A percentile compares a stretch with the other conserved stretches of the same genome.
Evolutionary conservation across 768 basidiomycete genomes (phyloP).

Genomic region (Mycena galopus): DNA sequence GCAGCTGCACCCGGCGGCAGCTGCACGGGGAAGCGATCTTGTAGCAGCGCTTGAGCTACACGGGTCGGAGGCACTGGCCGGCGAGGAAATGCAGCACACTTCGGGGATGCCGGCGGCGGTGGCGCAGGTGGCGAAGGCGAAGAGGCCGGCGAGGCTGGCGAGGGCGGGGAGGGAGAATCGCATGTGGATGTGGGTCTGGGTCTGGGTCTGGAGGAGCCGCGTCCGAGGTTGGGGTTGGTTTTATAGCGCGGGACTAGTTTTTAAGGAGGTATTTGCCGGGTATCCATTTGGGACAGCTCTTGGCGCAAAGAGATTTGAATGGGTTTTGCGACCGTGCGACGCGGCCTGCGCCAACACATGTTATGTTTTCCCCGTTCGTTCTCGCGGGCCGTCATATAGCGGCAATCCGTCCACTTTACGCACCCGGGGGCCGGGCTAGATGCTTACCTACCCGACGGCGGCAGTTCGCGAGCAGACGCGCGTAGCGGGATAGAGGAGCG

Average conservation of each 20-base stretch:
- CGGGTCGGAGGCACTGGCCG: slow-evolving; percentile 1
- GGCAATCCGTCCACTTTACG: neutral
- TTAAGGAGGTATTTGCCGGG: neutral
- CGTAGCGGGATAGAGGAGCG: neutral
- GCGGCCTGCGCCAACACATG: slow-evolving; percentile 1
- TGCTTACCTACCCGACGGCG: neutral
- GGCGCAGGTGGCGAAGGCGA: neutral
- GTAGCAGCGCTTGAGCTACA: neutral
- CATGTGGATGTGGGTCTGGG: neutral
- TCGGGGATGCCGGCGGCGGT: neutral
- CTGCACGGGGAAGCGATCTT: neutral
- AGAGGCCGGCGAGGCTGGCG: neutral
- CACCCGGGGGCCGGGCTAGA: slow-evolving; percentile 1
- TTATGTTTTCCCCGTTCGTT: slow-evolving; percentile 2
- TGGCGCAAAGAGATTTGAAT: slow-evolving; percentile 1
- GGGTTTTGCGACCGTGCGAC: neutral
- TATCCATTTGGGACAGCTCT: slow-evolving; percentile 2
- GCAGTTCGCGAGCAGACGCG: neutral
- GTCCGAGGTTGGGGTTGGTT: neutral
- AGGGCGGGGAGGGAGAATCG: neutral
- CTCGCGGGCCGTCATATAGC: neutral
- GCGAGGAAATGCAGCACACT: neutral
- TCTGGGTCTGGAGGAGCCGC: neutral
- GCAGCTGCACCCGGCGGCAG: slow-evolving; percentile 5
- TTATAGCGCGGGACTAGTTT: neutral